Percentiles rank a stretch among this genome's conserved stretches.
These are phyloP conservation scores for Fonsecaea pugnacius DNA, from an alignment of 2,329 filamentous ascomycete species.

Conservation along the genomic window DNA sequence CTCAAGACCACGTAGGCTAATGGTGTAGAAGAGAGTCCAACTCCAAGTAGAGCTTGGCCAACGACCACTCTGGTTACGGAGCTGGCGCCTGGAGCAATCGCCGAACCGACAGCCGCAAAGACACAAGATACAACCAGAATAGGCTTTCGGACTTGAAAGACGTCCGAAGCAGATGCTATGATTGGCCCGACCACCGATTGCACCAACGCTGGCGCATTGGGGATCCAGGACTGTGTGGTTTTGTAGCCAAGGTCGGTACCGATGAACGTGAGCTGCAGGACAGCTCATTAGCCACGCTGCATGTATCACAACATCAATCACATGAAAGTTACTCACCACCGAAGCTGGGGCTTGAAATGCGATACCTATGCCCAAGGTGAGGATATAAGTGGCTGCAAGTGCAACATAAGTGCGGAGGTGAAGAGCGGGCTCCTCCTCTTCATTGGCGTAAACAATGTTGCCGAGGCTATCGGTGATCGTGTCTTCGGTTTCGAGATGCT, in stretches of 20 bases:
- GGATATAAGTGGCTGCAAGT: constrained; percentile 2
- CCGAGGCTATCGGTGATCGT: too few relatives aligned
- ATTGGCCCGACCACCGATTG: constrained; percentile 28
- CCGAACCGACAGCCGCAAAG: constrained; percentile 21
- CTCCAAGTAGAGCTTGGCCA: constrained; percentile 21
- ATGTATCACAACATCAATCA: too few relatives aligned
- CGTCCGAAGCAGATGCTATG: constrained; percentile 26
- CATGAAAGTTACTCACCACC: constrained; percentile 3
- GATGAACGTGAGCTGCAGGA: too few relatives aligned
- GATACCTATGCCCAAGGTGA: background rate
- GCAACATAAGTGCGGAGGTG: constrained; percentile 15
- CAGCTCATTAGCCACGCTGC: background rate
- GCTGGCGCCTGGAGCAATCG: constrained; percentile 23
- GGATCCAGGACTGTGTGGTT: too few relatives aligned
- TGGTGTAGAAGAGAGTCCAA: constrained; percentile 26
- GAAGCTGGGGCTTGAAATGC: constrained; percentile 3
- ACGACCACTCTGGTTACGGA: constrained; percentile 23
- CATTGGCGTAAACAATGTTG: constrained; percentile 14
- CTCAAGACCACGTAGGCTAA: constrained; percentile 24
- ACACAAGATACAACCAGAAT: constrained; percentile 21
- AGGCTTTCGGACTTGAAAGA: constrained; percentile 26
- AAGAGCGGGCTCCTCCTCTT: constrained; percentile 13
- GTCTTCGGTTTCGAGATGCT: too few relatives aligned
- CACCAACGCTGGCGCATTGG: constrained; percentile 16
- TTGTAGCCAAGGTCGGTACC: background rate